Evolutionary conservation across 1,284 basidiomycete species (phyloP).

Genomic region (Fomes fomentarius): DNA sequence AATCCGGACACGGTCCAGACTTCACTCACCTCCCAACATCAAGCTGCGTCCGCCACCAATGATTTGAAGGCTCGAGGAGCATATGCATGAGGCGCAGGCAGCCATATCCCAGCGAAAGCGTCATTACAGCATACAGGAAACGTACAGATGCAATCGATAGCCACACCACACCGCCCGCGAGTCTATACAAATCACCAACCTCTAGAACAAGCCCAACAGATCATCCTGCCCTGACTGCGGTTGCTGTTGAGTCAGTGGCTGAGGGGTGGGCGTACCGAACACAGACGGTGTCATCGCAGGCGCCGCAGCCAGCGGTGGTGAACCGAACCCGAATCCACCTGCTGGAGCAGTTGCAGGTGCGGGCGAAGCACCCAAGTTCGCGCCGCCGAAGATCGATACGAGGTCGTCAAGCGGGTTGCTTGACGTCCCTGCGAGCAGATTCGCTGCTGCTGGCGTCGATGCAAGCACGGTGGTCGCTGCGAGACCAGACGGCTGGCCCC

Average conservation of each 20-base stretch:
- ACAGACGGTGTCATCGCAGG: conserved; percentile 19
- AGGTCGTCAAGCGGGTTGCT: conserved; percentile 90
- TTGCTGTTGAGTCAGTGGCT: conserved; percentile 28
- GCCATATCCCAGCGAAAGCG: too few species aligned
- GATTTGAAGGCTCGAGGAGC: too few species aligned
- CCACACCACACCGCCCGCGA: too few species aligned
- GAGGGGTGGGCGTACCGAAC: too few species aligned
- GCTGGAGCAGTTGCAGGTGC: conserved; percentile 24
- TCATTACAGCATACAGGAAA: conserved; percentile 10
- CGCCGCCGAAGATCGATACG: conserved; percentile 82
- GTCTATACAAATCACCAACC: background rate
- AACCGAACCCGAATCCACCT: conserved; percentile 15
- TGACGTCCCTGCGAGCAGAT: conserved; percentile 69
- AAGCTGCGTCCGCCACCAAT: too few species aligned
- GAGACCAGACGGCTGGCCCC: conserved; percentile 69
- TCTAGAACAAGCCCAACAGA: conserved; percentile 51
- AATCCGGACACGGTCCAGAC: too few species aligned
- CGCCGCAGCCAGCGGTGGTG: conserved; percentile 24
- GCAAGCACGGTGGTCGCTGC: conserved; percentile 76
- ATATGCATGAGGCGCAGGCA: too few species aligned
- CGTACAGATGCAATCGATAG: conserved; percentile 4
- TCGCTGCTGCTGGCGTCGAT: conserved; percentile 72
- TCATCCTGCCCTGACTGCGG: conserved; percentile 46
- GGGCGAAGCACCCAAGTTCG: conserved; percentile 34
- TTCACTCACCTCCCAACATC: too few species aligned